Conservation (phyloP, 2,329 filamentous ascomycete species). For the Penicillium thymicola region DNA sequence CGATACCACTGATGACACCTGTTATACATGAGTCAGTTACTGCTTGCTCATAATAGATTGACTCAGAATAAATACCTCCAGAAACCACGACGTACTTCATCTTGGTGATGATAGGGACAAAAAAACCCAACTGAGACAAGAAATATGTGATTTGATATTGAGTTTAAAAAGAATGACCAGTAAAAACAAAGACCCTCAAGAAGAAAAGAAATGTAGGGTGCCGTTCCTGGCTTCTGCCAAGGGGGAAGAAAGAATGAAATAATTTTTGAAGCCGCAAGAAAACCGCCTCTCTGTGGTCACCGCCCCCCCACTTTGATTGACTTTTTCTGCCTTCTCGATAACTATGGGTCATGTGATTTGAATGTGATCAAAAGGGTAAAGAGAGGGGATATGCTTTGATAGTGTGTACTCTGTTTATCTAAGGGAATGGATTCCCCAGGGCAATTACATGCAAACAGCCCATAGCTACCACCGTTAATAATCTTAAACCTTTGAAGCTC, state of each 20-base stretch:
- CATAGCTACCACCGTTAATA: background rate
- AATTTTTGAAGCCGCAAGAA: constrained; percentile 8
- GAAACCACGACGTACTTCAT: constrained; percentile 82
- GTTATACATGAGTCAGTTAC: constrained; percentile 2
- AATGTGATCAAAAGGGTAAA: background rate
- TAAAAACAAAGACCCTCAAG: constrained; percentile 1
- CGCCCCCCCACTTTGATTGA: constrained; percentile 15
- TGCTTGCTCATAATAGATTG: background rate
- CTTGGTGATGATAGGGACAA: constrained; percentile 31
- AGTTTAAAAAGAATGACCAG: background rate
- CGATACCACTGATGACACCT: constrained; percentile 50
- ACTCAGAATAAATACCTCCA: constrained; percentile 54
- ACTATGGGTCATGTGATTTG: constrained; percentile 2
- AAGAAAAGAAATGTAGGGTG: constrained; percentile 19
- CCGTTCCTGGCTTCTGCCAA: constrained; percentile 18
- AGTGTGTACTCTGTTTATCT: background rate
- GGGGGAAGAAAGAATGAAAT: constrained; percentile 15
- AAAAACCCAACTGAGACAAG: background rate
- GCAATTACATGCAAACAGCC: background rate
- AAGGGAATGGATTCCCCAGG: too few relatives aligned
- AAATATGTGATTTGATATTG: constrained; percentile 1
- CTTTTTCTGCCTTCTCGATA: constrained; percentile 11
- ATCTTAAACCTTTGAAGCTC: too few relatives aligned
- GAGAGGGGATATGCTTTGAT: background rate
- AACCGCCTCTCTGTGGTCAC: constrained; percentile 4